Evolutionary conservation across 352 stramenopile species (phyloP), one percentile per base, ranked within the genome.

Genomic region (Thalassiosira livingstoniorum): DNA sequence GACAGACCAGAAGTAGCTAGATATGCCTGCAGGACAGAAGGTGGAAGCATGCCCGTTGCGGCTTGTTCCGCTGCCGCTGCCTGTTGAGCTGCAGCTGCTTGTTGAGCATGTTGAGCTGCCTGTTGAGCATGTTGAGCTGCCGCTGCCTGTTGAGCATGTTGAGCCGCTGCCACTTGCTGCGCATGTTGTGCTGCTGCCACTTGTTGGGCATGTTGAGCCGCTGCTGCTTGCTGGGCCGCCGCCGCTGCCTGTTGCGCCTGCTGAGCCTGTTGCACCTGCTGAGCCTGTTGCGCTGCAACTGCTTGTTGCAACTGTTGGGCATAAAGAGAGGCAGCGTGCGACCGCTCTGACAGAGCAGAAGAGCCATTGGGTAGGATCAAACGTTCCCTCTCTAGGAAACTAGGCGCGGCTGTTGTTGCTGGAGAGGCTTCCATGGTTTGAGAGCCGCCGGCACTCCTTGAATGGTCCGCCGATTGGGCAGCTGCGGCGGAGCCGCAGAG

Each of bases 401-500:
- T 47, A 47, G 7, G 7, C 7, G 39, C 39, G 39, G 39, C 39
- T 18, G 7, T 47, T 7, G 7, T 47, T 7, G 39, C 7, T 18
- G 7, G 39, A 47, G 39, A 15, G 39, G 15, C 39, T 47, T 15
- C 39, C 7, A 7, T 47, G 7, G 7, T 15, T 18, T 7, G 7
- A 47, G 39, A 15, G 39, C 7, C 39, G 39, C 39, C 15, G 39
- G 7, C 39, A 7, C 15, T 47, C 7, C 39, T 47, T 47, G 64
- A 29, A 21, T 45, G 61, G 15, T 62, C 45, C 45, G 37, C 39
- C 18, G 45, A n/a, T n/a, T n/a, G 57, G 10, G 58, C 63, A 23
- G 73, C 62, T 3, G 63, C 29, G n/a, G 45, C 45, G 43, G 51
- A 60, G 31, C 42, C 72, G 63, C 85, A 89, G 23, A 92, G 67